Evolutionary conservation across 257 asterid species (phyloP).

Genomic region (Solanum sejunctum): DNA sequence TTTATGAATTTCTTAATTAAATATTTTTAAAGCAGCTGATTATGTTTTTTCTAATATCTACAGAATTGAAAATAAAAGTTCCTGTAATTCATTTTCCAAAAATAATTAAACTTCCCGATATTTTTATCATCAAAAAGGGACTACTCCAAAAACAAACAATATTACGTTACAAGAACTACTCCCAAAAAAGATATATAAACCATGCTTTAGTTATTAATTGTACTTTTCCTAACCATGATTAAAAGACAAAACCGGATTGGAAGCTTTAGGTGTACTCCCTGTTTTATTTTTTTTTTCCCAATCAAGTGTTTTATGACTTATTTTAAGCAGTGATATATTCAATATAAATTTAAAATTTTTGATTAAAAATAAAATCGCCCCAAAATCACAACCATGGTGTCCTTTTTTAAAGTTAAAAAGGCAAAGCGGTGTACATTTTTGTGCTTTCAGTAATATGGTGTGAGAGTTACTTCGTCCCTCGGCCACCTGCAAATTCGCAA

Average conservation of each 20-base stretch:
- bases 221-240: slow-evolving; percentile 2
- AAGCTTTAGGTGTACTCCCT: neutral
- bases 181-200: neutral
- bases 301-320: too few species aligned
- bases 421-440: neutral
- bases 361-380: too few species aligned
- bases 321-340: too few species aligned
- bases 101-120: too few species aligned
- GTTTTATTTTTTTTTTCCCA: too few species aligned
- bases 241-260: neutral
- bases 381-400: too few species aligned
- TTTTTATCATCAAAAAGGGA: neutral
- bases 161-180: neutral
- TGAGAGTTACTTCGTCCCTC: slow-evolving; percentile 3
- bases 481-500: slow-evolving; percentile 18
- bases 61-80: neutral
- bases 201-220: neutral
- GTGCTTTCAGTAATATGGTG: neutral
- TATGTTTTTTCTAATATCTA: too few species aligned
- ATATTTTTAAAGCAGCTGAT: too few species aligned
- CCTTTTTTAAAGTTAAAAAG: neutral
- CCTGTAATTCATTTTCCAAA: neutral
- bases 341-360: too few species aligned
- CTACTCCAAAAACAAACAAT: neutral
- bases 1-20: too few species aligned